Base-by-base conservation (phyloP, 2,329 filamentous ascomycete species). In the Blastomyces parvus region DNA sequence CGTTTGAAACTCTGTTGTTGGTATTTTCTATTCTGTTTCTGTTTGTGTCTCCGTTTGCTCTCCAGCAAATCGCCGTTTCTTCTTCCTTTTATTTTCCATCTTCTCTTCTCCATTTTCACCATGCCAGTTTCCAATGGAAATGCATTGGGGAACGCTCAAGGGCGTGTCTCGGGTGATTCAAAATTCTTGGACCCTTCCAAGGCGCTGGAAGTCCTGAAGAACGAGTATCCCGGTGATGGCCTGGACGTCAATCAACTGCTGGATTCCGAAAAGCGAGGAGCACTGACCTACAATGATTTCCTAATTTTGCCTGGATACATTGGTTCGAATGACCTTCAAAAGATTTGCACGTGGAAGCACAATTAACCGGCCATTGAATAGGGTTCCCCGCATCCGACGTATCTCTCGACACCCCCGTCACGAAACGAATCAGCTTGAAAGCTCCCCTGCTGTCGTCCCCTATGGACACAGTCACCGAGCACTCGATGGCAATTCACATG, bases 401-500 rank as follows among this genome's bases (percentile, higher is more conserved):
- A 69, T 80, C 80, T 59, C 87, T 99, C 66, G 94, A 97, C 71
- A 91, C 93, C 44, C 91, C 91, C 64, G 84, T 99, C 72, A 99
- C 94, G 70, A 96, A 95, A 85, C 87, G 91, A 73, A 96, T 99
- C 78, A 87, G 90, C 44, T 84, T 99, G 76, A 99, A 97, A 85
- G 95, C 92, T 7, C 94, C 94, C 65, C 92, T 99, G 73, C 86
- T 97, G 68, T 99, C 94, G 57, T 97, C 94, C 48, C 94, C 95
- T 72, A 99, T 99, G 94, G 94, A 99, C 81, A 99, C 94, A 11
- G 94, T 99, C 76, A 99, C 95, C 53, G 94, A 99, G 82, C 90
- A 96, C 80, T 93, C 96, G 77, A 99, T 99, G 95, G 95, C 94
- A 68, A 97, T 99, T 72, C 90, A 97, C 81, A 96, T 83, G 76